These are phyloP conservation scores for Phylloporus sp. DNA, from an alignment of 768 basidiomycete genomes.

Conservation along the genomic window DNA sequence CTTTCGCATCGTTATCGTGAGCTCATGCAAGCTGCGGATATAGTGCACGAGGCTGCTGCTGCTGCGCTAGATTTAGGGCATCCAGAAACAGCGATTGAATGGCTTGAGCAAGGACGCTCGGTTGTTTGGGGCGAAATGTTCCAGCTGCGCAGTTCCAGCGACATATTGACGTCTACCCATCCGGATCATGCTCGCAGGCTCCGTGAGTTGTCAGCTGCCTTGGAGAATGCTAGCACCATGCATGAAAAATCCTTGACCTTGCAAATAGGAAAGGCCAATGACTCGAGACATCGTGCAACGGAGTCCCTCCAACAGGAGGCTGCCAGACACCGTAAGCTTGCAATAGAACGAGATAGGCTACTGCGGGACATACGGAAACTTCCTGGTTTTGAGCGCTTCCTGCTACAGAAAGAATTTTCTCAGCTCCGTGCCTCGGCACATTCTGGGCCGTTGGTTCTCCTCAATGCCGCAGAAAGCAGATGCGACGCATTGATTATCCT, in stretches of 20 bases:
- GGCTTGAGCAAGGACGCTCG: conserved; percentile 17
- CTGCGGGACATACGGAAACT: neutral
- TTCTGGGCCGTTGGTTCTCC: neutral
- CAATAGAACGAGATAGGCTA: neutral
- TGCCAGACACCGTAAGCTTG: neutral
- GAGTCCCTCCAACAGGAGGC: neutral
- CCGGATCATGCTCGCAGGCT: conserved; percentile 7
- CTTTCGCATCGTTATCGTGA: neutral
- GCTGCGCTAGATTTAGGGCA: neutral
- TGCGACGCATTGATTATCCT: neutral
- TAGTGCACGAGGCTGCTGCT: conserved; percentile 6
- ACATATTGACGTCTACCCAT: neutral
- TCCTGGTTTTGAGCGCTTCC: neutral
- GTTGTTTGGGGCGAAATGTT: conserved; percentile 12
- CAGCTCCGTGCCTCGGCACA: neutral
- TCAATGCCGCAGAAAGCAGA: neutral
- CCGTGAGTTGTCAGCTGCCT: too few relatives aligned
- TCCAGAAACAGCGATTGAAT: conserved; percentile 8
- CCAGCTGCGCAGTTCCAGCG: conserved; percentile 7
- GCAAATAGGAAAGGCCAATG: neutral
- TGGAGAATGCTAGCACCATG: neutral
- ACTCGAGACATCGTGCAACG: neutral
- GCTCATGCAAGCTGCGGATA: neutral
- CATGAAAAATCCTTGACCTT: neutral
- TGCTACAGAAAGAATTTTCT: neutral